These are phyloP conservation scores for Platismatia glauca DNA, from an alignment of 495 filamentous ascomycete genomes.

Conservation along the genomic window DNA sequence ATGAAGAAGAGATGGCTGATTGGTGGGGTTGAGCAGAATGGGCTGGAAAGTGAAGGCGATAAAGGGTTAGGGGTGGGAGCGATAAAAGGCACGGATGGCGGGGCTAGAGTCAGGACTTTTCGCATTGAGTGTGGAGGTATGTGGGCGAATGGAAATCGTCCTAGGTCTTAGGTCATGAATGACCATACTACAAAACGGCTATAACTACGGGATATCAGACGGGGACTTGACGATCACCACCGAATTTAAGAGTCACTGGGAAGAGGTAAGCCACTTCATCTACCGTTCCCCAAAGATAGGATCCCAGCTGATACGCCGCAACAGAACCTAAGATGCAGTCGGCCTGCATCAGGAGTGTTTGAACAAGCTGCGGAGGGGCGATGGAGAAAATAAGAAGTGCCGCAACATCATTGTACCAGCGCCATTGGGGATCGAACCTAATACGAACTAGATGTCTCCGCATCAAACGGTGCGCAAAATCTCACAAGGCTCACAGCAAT, in stretches of 20 bases:
- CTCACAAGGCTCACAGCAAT: background rate
- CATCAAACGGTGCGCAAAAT: background rate
- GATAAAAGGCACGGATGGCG: slow-evolving; percentile 20
- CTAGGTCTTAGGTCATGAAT: background rate
- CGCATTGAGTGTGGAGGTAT: slow-evolving; percentile 81
- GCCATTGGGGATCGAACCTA: too few relatives aligned
- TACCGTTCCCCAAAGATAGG: background rate
- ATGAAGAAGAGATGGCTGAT: slow-evolving; percentile 94
- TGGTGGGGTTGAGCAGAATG: slow-evolving; percentile 46
- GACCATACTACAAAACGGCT: background rate
- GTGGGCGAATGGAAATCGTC: slow-evolving; percentile 33
- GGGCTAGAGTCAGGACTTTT: slow-evolving; percentile 51
- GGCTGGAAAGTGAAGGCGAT: background rate
- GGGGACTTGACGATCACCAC: background rate
- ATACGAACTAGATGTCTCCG: too few relatives aligned
- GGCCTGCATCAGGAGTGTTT: background rate
- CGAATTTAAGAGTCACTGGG: background rate
- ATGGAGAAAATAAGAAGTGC: too few relatives aligned
- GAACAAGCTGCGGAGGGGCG: background rate
- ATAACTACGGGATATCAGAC: background rate
- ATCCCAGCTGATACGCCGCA: background rate
- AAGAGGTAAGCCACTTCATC: background rate
- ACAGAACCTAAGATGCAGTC: background rate
- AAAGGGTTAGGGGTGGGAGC: slow-evolving; percentile 26
- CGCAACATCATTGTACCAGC: too few relatives aligned